These are phyloP conservation scores for Tribonema minus DNA, from an alignment of 108 stramenopile species.

Conservation along the genomic window DNA sequence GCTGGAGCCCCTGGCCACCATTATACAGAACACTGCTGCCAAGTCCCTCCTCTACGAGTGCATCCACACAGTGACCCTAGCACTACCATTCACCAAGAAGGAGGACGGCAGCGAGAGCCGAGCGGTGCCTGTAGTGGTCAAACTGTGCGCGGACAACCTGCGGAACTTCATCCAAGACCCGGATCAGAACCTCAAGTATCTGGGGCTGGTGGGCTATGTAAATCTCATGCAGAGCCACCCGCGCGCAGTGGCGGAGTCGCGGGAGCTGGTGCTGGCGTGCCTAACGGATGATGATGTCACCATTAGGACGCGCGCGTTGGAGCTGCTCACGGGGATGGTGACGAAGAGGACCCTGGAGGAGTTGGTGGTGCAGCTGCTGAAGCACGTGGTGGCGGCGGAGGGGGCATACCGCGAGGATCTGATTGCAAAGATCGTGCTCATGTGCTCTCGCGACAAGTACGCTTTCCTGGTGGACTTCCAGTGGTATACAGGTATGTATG, in stretches of 20 bases:
- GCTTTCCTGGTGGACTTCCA: slow-evolving; percentile 77
- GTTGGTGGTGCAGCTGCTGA: slow-evolving; percentile 79
- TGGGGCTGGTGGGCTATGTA: slow-evolving; percentile 88
- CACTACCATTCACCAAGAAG: slow-evolving; percentile 84
- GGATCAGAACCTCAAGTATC: slow-evolving; percentile 91
- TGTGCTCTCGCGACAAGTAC: slow-evolving; percentile 90
- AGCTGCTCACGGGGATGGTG: slow-evolving; percentile 85
- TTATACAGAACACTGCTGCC: slow-evolving; percentile 86
- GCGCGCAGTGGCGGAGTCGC: slow-evolving; percentile 75
- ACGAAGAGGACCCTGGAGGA: slow-evolving; percentile 85
- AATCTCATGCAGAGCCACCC: slow-evolving; percentile 85
- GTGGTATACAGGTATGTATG: slow-evolving; percentile 94
- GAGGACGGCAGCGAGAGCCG: slow-evolving; percentile 84
- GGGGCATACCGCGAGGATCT: slow-evolving; percentile 87
- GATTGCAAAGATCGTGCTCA: slow-evolving; percentile 81
- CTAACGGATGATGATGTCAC: slow-evolving; percentile 95
- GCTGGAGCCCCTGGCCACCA: slow-evolving; percentile 88
- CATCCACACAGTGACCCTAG: slow-evolving; percentile 85
- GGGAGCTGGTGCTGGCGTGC: slow-evolving; percentile 82
- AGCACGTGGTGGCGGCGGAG: slow-evolving; percentile 80
- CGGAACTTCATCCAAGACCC: slow-evolving; percentile 83
- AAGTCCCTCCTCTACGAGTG: slow-evolving; percentile 94
- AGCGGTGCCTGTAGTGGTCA: slow-evolving; percentile 77
- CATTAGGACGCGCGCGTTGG: slow-evolving; percentile 88
- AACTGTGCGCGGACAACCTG: slow-evolving; percentile 80